These are phyloP conservation scores for Musa itinerans DNA, from an alignment of 176 grass and related monocot species.

Conservation along the genomic window DNA sequence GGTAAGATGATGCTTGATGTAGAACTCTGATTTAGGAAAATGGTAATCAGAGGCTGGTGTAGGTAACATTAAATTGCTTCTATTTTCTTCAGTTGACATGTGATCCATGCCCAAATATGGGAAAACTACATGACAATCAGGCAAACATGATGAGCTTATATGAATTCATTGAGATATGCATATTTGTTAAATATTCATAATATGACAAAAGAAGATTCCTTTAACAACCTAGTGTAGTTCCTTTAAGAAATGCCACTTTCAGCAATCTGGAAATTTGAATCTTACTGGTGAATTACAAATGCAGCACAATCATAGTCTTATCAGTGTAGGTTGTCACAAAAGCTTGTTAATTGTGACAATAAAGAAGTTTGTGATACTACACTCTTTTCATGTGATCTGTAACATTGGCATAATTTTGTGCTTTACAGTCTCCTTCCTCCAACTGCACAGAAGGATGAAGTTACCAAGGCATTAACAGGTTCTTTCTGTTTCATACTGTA, in stretches of 20 bases:
- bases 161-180: too few species aligned
- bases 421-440: slow-evolving; percentile 80
- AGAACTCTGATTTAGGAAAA: neutral
- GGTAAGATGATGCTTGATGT: slow-evolving; percentile 38
- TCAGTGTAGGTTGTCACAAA: neutral
- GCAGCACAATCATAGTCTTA: neutral
- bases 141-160: too few species aligned
- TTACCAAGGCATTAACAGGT: slow-evolving; percentile 97
- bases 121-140: neutral
- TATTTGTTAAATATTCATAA: too few species aligned
- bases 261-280: neutral
- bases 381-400: neutral
- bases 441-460: slow-evolving; percentile 87
- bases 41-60: neutral
- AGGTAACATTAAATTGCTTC: neutral
- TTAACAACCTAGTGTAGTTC: neutral
- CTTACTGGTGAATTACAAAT: too few species aligned
- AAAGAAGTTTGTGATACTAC: neutral
- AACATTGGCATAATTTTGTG: neutral
- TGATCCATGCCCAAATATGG: neutral
- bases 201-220: neutral
- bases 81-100: neutral
- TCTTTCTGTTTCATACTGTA: slow-evolving; percentile 8
- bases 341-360: neutral
- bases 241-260: neutral